Base-by-base conservation (phyloP, 2,329 filamentous ascomycete species). In the Parasarocladium wereldwijsianum region DNA sequence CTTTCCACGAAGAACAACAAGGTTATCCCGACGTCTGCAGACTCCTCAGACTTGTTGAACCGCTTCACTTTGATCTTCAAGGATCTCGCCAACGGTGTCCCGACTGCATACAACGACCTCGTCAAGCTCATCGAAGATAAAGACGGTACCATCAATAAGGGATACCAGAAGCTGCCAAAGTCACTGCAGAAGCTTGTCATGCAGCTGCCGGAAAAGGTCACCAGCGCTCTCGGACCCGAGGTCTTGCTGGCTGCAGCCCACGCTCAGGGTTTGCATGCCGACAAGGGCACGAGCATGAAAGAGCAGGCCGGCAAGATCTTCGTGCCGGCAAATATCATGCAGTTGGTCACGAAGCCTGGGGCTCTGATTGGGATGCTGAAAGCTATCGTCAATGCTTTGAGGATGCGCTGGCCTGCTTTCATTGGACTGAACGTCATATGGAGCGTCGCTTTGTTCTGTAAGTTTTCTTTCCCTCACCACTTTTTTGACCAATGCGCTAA, bases 71-170 rank as follows among this genome's bases (percentile, higher is more conserved):
- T 85, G 33, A 76, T 94, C 19, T 79, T 98, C 46, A 90, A 87
- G 49, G 90, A 98, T 49, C 69, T 94, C 11, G 71, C 90, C 44
- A 86, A 85, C 48, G 90, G 90, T 37, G 90, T 84, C 2, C 90
- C 90, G 3, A 94, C 87, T 1, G 90, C 90, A 3, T 93, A 92
- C 52, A 68, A 79, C 46, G 90, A 98, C 49, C 75, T 98, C n/a
- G 73, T 62, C 3, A 44, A 47, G 10, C 62, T 78, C 14, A 52
- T 77, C 24, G 67, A 75, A 35, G 69, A 76, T 45, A 63, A 63
- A 36, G 68, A 76, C 44, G 65, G 66, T 34, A 57, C 63, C n/a
- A 57, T 77, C n/a, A 58, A 62, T 23, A 61, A 62, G 34, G 63
- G 62, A 35, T 77, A 68, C 44, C 70, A 74, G 34, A 65, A 74